Percentiles rank a stretch among this genome's conserved stretches.
phyloP scores from a whole-genome alignment of 306 rosid genomes.

The Quercus suber region DNA sequence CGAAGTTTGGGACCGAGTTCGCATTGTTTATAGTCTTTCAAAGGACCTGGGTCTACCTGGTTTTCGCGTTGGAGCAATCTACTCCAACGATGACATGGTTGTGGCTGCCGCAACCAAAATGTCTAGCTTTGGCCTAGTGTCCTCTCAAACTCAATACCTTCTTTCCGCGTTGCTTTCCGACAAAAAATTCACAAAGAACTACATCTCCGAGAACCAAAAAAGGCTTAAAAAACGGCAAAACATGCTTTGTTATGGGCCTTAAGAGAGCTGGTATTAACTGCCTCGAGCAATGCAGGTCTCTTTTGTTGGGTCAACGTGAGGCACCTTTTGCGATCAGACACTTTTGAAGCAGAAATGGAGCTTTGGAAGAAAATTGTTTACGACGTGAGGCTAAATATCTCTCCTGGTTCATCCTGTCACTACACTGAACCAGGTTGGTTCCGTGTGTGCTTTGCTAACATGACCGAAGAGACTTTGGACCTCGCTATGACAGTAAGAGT shows the following conservation, averaged over 20 bases:
- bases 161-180: slow-evolving; percentile 75
- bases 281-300: slow-evolving; percentile 69
- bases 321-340: slow-evolving; percentile 48
- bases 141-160: slow-evolving; percentile 81
- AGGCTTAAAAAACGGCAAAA: slow-evolving; percentile 55
- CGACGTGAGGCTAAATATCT: slow-evolving; percentile 61
- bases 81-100: slow-evolving; percentile 59
- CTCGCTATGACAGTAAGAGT: slow-evolving; percentile 34
- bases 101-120: slow-evolving; percentile 73
- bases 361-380: slow-evolving; percentile 75
- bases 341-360: slow-evolving; percentile 79
- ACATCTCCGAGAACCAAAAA: slow-evolving; percentile 55
- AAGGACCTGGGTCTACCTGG: slow-evolving; percentile 91
- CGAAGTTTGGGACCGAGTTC: slow-evolving; percentile 47
- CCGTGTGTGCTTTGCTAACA: slow-evolving; percentile 79
- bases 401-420: slow-evolving; percentile 82
- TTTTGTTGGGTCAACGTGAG: slow-evolving; percentile 93
- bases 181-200: slow-evolving; percentile 57
- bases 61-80: slow-evolving; percentile 76
- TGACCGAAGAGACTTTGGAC: slow-evolving; percentile 58
- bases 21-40: slow-evolving; percentile 74
- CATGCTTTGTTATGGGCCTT: slow-evolving; percentile 54
- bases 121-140: slow-evolving; percentile 84
- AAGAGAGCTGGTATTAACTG: slow-evolving; percentile 52
- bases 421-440: slow-evolving; percentile 89